Percentiles rank a stretch among this genome's conserved stretches.
Conservation (phyloP, 345 rosid genomes). For the Eucalyptus curtisii region DNA sequence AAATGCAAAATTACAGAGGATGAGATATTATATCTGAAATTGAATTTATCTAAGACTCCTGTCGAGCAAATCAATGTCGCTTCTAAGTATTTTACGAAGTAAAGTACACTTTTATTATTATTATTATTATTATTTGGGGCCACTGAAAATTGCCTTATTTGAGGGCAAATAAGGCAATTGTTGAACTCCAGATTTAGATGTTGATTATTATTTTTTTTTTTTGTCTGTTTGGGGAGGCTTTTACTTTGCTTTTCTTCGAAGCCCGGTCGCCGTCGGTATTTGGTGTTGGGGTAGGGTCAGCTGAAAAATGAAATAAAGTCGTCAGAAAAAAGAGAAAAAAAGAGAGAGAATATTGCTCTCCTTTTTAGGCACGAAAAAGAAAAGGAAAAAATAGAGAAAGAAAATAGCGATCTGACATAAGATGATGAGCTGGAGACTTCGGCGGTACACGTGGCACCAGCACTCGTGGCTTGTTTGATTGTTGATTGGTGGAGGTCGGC, state of each 20-base stretch:
- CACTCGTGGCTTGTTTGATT: neutral
- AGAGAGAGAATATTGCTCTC: neutral
- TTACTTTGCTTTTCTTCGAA: neutral
- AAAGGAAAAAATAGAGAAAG: neutral
- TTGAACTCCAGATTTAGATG: neutral
- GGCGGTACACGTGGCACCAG: neutral
- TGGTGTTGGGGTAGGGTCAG: neutral
- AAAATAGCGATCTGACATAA: neutral
- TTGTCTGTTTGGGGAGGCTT: neutral
- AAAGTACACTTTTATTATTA: neutral
- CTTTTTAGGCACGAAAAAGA: neutral
- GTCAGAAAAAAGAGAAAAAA: neutral
- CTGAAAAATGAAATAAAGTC: neutral
- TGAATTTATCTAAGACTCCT: accelerated
- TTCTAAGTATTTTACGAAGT: too few relatives aligned
- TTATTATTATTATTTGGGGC: neutral
- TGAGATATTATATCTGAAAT: too few relatives aligned
- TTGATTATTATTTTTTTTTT: neutral
- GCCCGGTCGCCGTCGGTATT: neutral
- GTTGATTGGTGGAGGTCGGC: neutral
- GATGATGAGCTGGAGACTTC: neutral
- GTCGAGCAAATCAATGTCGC: neutral
- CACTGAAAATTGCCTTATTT: neutral
- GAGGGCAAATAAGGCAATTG: neutral
- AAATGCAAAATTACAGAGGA: neutral